phyloP scores from a whole-genome alignment of 768 basidiomycete species.

The Phylloporus sp. region DNA sequence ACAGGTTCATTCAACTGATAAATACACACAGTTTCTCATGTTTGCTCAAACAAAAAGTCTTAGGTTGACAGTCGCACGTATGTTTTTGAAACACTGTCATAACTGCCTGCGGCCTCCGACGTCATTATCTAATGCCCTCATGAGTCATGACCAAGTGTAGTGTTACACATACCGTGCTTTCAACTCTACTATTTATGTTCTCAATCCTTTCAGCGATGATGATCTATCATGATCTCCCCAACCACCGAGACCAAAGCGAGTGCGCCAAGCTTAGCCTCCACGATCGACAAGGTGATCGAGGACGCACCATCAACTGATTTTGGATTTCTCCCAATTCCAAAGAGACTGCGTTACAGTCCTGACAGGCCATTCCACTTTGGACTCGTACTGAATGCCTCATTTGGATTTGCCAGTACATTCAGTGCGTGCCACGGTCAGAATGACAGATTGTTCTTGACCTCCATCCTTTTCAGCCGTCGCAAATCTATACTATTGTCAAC shows the following conservation, averaged over 20 bases:
- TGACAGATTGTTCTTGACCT: background rate
- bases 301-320: constrained; percentile 42
- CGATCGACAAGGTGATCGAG: background rate
- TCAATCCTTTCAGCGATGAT: background rate
- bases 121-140: background rate
- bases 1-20: background rate
- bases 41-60: background rate
- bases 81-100: background rate
- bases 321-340: constrained; percentile 62
- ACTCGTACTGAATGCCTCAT: constrained; percentile 49
- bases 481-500: constrained; percentile 86
- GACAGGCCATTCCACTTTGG: constrained; percentile 50
- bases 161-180: background rate
- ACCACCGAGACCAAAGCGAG: background rate
- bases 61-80: background rate
- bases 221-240: constrained; percentile 15
- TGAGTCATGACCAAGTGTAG: background rate
- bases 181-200: constrained; percentile 15
- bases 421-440: constrained; percentile 12
- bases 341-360: constrained; percentile 48
- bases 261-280: background rate
- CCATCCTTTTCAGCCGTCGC: constrained; percentile 43
- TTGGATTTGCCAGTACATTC: constrained; percentile 59
- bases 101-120: background rate
- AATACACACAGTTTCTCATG: background rate